Base-by-base conservation (phyloP, 495 filamentous ascomycete genomes). In the Aspergillus wentii region DNA sequence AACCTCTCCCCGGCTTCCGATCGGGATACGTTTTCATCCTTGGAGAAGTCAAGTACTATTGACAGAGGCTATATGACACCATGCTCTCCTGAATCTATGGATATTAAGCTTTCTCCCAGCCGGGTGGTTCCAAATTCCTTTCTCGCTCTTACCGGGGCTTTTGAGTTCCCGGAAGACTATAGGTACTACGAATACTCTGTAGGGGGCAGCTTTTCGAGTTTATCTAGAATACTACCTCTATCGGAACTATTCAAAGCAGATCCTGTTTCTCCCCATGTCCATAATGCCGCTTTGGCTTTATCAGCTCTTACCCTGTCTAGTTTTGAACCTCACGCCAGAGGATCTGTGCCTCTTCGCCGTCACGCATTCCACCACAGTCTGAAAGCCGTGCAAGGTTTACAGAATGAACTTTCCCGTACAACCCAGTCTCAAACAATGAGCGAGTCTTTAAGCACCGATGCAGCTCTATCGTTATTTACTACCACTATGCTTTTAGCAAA, bases 311-410 rank as follows among this genome's bases (percentile, higher is more conserved):
- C 15, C 8, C n/a, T 35, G 11, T 20, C 18, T 8, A 35, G 11
- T 14, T 8, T 19, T 10, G 18, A 35, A 6, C 11, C 19, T 5
- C 21, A 35, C 7, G 6, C 33, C 3, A 11, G 18, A 8, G n/a
- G 33, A 35, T 35, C 33, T 5, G 23, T 35, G 7, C 4, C 14
- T 19, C 32, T 34, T 6, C 33, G 33, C 21, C 33, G 33, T 4
- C 33, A 35, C n/a, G 33, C 33, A 3, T 35, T 35, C 18, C 33
- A 35, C n/a, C 33, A 35, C 18, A 35, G 33, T 23, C 19, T 35
- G 7, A 35, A 35, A 15, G 33, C 33, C 3, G 18, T 35, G 11
- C 33, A 35, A 19, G n/a, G 33, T 11, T 3, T 35, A 23, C 33
- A 25, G 17, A 10, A n/a, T 15, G 33, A 35, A 4, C 18, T 35